Conservation (phyloP, 192 early-diverging fungal species). For the Backusella tuberculispora region DNA sequence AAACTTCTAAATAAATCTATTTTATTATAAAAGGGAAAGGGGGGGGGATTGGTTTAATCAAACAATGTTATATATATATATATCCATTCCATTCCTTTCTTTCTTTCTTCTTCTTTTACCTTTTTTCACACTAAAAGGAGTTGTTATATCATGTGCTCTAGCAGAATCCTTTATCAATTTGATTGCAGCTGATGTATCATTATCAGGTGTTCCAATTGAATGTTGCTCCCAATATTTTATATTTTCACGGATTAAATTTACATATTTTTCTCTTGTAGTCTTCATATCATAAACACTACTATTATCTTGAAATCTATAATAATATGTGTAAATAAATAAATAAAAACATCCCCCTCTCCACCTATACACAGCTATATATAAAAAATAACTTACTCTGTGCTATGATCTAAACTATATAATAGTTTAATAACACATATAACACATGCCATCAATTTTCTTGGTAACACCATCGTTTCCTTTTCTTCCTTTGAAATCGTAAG, state of each 20-base stretch:
- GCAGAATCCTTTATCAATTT: not conserved
- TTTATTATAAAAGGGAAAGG: too few species aligned
- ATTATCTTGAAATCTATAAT: not conserved
- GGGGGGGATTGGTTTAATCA: too few species aligned
- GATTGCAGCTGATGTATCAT: not conserved
- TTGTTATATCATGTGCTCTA: not conserved
- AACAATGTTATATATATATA: not conserved
- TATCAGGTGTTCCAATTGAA: not conserved
- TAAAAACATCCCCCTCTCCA: not conserved
- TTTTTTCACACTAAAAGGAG: not conserved
- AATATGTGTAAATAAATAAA: not conserved
- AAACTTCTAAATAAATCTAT: not conserved
- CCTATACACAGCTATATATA: too few species aligned
- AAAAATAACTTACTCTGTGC: not conserved
- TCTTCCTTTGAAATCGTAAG: not conserved
- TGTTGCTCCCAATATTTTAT: not conserved
- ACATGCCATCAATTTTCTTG: constrained; percentile 15
- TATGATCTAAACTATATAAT: constrained; percentile 10
- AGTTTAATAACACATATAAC: constrained; percentile 16
- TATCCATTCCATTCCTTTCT: not conserved
- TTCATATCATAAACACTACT: not conserved
- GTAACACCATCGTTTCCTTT: too few species aligned
- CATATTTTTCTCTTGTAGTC: not conserved
- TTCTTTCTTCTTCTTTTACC: not conserved
- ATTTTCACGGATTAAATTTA: not conserved